Percentiles rank a stretch among this genome's conserved stretches.
phyloP scores from a whole-genome alignment of 257 asterid genomes.

The Lithospermum erythrorhizon region DNA sequence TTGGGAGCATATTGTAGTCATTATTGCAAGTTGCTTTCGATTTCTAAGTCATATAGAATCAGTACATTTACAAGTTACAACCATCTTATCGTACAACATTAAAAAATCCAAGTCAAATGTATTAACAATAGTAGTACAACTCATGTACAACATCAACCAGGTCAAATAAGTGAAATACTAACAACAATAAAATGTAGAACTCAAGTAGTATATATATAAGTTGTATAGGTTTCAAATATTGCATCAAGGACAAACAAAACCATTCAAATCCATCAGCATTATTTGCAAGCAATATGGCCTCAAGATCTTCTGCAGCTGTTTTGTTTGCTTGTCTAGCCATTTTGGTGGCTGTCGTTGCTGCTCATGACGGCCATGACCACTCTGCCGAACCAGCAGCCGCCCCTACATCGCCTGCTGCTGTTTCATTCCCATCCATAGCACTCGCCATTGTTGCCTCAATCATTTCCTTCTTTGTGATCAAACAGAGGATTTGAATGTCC shows the following conservation, averaged over 20 bases:
- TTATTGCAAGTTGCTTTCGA: background rate
- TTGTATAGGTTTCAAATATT: background rate
- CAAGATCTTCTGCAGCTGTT: slow-evolving; percentile 1
- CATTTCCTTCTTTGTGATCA: background rate
- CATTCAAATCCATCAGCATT: background rate
- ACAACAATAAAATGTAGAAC: background rate
- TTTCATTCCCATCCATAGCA: background rate
- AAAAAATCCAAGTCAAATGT: background rate
- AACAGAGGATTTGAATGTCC: slow-evolving; percentile 6
- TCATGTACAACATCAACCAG: background rate
- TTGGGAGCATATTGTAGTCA: background rate
- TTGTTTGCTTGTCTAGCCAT: slow-evolving; percentile 14
- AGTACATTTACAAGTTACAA: background rate
- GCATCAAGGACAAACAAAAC: background rate
- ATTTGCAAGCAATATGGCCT: background rate
- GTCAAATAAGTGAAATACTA: background rate
- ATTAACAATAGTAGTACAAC: background rate
- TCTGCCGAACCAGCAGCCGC: background rate
- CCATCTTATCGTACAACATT: background rate
- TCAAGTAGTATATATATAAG: background rate
- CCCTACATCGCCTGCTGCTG: slow-evolving; percentile 1
- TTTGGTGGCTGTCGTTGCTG: slow-evolving; percentile 14
- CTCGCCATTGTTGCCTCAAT: background rate
- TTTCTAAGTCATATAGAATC: background rate
- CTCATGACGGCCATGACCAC: slow-evolving; percentile 33